Evolutionary conservation across 805 yeast genomes (phyloP).

Genomic region (Candida arabinofermentans): DNA sequence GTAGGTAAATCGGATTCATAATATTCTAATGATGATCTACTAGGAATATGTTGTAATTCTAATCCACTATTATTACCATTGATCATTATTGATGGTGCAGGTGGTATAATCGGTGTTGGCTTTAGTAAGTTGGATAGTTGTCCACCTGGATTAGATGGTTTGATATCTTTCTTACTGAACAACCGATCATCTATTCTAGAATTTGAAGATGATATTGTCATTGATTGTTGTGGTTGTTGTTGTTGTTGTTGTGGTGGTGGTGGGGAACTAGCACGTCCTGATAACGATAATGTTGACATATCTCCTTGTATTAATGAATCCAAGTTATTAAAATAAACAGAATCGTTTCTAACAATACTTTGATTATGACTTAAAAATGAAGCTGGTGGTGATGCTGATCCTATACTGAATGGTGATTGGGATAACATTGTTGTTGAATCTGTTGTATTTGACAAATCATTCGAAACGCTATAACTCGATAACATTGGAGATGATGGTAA

Average conservation of each 20-base stretch:
- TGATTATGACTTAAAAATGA: slow-evolving; percentile 13
- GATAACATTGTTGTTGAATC: slow-evolving; percentile 28
- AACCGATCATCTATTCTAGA: background rate
- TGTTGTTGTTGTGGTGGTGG: background rate
- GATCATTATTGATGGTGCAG: background rate
- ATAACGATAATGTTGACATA: slow-evolving; percentile 1
- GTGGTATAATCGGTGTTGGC: background rate
- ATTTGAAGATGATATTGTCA: background rate
- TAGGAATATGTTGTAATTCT: slow-evolving; percentile 16
- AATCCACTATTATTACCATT: background rate
- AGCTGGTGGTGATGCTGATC: slow-evolving; percentile 14
- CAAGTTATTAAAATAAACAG: slow-evolving; percentile 19
- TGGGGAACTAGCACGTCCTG: background rate
- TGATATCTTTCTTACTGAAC: background rate
- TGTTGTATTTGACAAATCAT: slow-evolving; percentile 30
- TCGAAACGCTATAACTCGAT: slow-evolving; percentile 33
- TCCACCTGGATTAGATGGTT: background rate
- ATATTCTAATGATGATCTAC: slow-evolving; percentile 23
- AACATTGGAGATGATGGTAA: slow-evolving; percentile 44
- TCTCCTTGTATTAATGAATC: slow-evolving; percentile 20
- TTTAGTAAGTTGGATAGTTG: background rate
- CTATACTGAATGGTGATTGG: slow-evolving; percentile 36
- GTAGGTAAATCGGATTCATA: slow-evolving; percentile 24
- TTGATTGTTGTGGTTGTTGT: no score
- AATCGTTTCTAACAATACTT: slow-evolving; percentile 6